phyloP scores from a whole-genome alignment of 352 stramenopile genomes.

The Thalassiosira pacifica region DNA sequence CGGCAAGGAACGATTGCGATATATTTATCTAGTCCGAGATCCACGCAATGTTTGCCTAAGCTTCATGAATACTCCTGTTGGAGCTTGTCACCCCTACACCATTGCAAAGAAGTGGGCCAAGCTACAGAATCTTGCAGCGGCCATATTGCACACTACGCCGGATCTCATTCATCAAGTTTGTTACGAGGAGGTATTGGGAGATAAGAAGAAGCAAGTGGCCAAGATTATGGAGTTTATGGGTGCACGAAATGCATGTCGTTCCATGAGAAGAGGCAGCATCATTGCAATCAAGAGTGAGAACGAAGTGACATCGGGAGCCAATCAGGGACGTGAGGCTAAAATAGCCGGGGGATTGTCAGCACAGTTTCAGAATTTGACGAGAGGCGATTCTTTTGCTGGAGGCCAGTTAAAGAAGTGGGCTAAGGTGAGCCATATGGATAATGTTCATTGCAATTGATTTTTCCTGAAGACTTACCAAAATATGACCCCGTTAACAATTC shows the following conservation, averaged over 20 bases:
- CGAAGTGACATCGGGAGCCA: constrained; percentile 34
- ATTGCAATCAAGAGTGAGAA: constrained; percentile 17
- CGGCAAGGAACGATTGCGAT: constrained; percentile 55
- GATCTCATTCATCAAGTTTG: constrained; percentile 48
- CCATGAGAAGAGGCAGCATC: constrained; percentile 4
- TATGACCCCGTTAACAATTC: not conserved
- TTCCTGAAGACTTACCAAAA: not conserved
- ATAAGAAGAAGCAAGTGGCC: constrained; percentile 34
- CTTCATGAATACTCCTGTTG: constrained; percentile 67
- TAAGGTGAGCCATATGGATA: constrained; percentile 33
- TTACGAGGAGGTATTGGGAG: constrained; percentile 51
- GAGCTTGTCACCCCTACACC: constrained; percentile 56
- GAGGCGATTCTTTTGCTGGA: constrained; percentile 37
- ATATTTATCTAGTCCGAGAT: constrained; percentile 67
- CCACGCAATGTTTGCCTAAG: constrained; percentile 57
- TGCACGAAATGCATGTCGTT: not conserved
- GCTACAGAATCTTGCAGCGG: constrained; percentile 41
- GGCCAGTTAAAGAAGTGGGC: constrained; percentile 31
- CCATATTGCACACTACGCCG: constrained; percentile 30
- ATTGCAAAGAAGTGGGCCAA: constrained; percentile 63
- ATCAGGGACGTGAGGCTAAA: constrained; percentile 21
- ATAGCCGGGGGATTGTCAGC: constrained; percentile 30
- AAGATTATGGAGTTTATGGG: constrained; percentile 38
- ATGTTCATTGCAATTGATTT: not conserved
- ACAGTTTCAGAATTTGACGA: constrained; percentile 56